Base-by-base conservation (phyloP, 768 basidiomycete genomes). In the Leccinum truebloodii region DNA sequence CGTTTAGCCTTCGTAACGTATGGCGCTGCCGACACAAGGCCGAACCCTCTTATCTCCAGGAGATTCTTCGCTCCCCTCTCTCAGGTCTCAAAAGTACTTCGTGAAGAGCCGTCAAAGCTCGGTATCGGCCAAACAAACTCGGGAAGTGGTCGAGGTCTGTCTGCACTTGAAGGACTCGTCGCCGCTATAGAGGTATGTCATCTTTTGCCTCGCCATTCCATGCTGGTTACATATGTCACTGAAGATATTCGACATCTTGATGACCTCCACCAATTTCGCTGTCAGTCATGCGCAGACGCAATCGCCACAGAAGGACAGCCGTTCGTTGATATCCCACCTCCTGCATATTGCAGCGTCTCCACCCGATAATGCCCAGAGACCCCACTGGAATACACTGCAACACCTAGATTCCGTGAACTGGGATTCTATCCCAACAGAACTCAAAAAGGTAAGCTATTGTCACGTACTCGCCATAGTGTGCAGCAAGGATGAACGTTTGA, bases 91-190 rank as follows among this genome's bases (percentile, higher is more conserved):
- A 78, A 75, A 56, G 78, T 83, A 54, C 73, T 88, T 60, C 76
- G 75, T 14, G 75, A 78, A 18, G 79, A 84, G 1, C 78, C 81
- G 3, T 63, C 68, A 12, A 80, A 78, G 34, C 72, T 87, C 6
- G 88, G 86, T 2, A 77, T 90, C 18, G 88, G 88, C 3, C 74
- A 78, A 59, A 83, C 83, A 1, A 78, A 77, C 50, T 79, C 79
- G 8, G 81, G 81, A 6, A 79, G 79, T 1, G 67, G 69, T 8
- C 70, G 70, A 30, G 88, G 88, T 1, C 80, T 89, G 81, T 86
- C 87, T 28, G 85, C 86, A 4, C 73, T 92, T 7, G 90, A 92
- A 59, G 90, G 86, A 8, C 70, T 89, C 13, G 85, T 88, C 14
- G 86, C 88, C 18, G 86, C 84, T 34, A 72, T 90, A 24, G 89